These are phyloP conservation scores for Dryadomyces quercivorus DNA, from an alignment of 2,329 filamentous ascomycete species.

Conservation along the genomic window DNA sequence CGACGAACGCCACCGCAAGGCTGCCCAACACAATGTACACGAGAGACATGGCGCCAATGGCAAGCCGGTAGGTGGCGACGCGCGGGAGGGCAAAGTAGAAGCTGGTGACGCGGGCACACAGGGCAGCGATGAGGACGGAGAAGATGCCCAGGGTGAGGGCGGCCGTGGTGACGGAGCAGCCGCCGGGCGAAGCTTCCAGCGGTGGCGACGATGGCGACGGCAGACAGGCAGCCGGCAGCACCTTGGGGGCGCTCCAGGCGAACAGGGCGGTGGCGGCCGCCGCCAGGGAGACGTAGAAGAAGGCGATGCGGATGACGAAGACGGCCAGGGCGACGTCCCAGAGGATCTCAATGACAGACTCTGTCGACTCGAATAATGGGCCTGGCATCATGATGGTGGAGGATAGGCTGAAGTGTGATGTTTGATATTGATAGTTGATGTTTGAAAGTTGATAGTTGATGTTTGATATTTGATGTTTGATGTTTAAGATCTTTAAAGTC, in stretches of 20 bases:
- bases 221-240: slow-evolving; percentile 4
- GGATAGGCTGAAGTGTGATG: too few species aligned
- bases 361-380: slow-evolving; percentile 18
- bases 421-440: too few species aligned
- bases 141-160: neutral
- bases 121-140: neutral
- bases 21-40: slow-evolving; percentile 11
- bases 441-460: too few species aligned
- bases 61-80: slow-evolving; percentile 17
- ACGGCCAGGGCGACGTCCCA: slow-evolving; percentile 24
- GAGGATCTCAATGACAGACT: slow-evolving; percentile 23
- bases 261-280: slow-evolving; percentile 21
- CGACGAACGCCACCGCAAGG: neutral
- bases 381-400: neutral
- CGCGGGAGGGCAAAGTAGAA: slow-evolving; percentile 18
- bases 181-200: neutral
- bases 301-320: slow-evolving; percentile 15
- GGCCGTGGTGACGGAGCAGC: neutral
- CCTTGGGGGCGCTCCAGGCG: slow-evolving; percentile 5
- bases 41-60: slow-evolving; percentile 17
- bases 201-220: neutral
- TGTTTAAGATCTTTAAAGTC: too few species aligned
- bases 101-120: slow-evolving; percentile 16
- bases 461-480: neutral
- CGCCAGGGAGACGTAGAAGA: slow-evolving; percentile 11